Conservation (phyloP, 1,284 basidiomycete species). For the Ceratobasidium sp. region DNA sequence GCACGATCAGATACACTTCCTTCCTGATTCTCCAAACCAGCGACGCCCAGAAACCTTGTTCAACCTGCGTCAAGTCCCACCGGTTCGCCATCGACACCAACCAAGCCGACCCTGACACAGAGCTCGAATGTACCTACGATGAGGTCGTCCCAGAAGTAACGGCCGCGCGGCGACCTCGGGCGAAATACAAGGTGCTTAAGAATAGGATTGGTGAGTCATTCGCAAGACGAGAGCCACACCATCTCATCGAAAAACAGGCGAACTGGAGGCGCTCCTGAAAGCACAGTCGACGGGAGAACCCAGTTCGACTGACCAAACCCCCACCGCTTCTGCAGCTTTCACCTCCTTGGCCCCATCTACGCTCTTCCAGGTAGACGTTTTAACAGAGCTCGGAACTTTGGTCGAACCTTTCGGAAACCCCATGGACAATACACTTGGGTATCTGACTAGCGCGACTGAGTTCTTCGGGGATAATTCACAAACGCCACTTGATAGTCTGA, state of each 20-base stretch:
- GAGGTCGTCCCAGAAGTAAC: constrained; percentile 58
- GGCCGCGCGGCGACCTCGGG: constrained; percentile 62
- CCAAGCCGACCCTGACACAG: constrained; percentile 61
- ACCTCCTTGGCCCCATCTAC: constrained; percentile 35
- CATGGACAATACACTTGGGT: neutral
- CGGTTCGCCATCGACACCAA: constrained; percentile 68
- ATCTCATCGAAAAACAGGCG: constrained; percentile 57
- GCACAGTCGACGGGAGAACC: neutral
- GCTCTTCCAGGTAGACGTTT: neutral
- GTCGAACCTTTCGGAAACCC: neutral
- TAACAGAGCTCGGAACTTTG: neutral
- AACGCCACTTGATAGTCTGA: neutral
- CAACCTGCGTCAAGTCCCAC: constrained; percentile 73
- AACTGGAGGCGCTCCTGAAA: constrained; percentile 65
- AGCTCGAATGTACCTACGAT: constrained; percentile 74
- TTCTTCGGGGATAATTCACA: neutral
- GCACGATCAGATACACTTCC: neutral
- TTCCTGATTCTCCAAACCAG: constrained; percentile 52
- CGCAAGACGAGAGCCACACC: constrained; percentile 32
- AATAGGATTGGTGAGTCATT: constrained; percentile 67
- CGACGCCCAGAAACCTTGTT: constrained; percentile 69
- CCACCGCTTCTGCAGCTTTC: constrained; percentile 53
- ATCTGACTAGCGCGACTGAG: neutral
- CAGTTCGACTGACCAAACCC: too few relatives aligned
- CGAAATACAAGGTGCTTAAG: constrained; percentile 69